Conservation (phyloP, 1,139 yeast genomes). For the Taiozyma sp. region DNA sequence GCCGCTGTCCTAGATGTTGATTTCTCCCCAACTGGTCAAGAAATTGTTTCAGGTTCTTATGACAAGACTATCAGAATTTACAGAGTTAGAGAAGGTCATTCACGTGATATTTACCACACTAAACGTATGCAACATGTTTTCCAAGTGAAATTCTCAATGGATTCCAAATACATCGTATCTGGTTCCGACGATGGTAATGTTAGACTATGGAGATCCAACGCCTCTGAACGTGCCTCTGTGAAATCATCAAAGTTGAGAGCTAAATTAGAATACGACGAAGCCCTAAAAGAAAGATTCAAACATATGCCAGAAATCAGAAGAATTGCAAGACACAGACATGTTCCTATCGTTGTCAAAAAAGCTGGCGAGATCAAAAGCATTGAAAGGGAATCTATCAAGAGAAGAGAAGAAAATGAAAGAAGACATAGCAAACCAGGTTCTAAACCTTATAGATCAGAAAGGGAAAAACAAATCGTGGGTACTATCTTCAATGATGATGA, state of each 20-base stretch:
- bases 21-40: slow-evolving; percentile 96
- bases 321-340: slow-evolving; percentile 86
- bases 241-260: slow-evolving; percentile 76
- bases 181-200: slow-evolving; percentile 98
- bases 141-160: slow-evolving; percentile 79
- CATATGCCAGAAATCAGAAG: slow-evolving; percentile 95
- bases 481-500: slow-evolving; percentile 52
- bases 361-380: slow-evolving; percentile 79
- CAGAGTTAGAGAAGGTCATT: slow-evolving; percentile 76
- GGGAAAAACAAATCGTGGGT: slow-evolving; percentile 82
- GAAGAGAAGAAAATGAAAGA: slow-evolving; percentile 77
- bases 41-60: slow-evolving; percentile 90
- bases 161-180: slow-evolving; percentile 75
- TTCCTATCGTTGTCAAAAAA: slow-evolving; percentile 81
- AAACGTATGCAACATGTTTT: slow-evolving; percentile 96
- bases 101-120: slow-evolving; percentile 92
- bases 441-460: slow-evolving; percentile 59
- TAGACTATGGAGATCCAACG: slow-evolving; percentile 85
- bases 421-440: slow-evolving; percentile 69
- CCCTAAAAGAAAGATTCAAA: slow-evolving; percentile 86
- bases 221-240: slow-evolving; percentile 77
- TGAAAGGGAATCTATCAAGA: slow-evolving; percentile 67
- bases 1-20: slow-evolving; percentile 94
- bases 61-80: slow-evolving; percentile 88
- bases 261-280: slow-evolving; percentile 84